These are phyloP conservation scores for Aspergillus glaucus DNA, from an alignment of 2,329 filamentous ascomycete species.

Conservation along the genomic window DNA sequence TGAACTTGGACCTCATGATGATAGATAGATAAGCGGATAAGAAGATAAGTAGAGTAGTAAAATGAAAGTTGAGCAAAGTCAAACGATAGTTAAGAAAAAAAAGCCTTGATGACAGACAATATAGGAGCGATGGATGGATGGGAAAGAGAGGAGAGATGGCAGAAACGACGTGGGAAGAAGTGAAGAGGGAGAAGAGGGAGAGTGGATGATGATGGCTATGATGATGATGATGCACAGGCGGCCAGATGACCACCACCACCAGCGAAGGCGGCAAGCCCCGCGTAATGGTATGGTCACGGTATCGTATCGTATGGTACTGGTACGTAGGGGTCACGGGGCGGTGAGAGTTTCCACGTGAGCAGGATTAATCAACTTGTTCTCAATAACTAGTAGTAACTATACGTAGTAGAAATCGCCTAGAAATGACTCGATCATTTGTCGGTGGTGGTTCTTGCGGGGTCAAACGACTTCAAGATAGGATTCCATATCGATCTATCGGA, in stretches of 20 bases:
- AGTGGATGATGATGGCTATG: slow-evolving; percentile 20
- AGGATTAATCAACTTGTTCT: too few species aligned
- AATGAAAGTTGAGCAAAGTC: slow-evolving; percentile 13
- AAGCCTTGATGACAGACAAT: slow-evolving; percentile 2
- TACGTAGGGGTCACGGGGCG: too few species aligned
- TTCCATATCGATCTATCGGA: too few species aligned
- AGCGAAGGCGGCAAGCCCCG: slow-evolving; percentile 20
- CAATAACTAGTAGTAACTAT: too few species aligned
- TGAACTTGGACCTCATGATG: slow-evolving; percentile 98
- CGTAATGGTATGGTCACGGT: slow-evolving; percentile 13
- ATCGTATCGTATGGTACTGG: too few species aligned
- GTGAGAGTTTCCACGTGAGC: too few species aligned
- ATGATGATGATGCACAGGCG: slow-evolving; percentile 1
- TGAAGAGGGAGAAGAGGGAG: slow-evolving; percentile 5
- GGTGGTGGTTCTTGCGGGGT: too few species aligned
- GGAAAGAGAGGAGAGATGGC: not conserved
- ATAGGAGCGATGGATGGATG: slow-evolving; percentile 1
- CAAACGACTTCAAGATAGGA: too few species aligned
- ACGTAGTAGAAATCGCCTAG: too few species aligned
- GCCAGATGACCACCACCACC: too few species aligned
- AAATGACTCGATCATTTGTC: too few species aligned
- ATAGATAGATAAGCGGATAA: slow-evolving; percentile 26
- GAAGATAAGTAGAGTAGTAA: slow-evolving; percentile 13
- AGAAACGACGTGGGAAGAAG: not conserved
- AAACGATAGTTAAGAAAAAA: slow-evolving; percentile 8